A percentile compares a stretch with the other conserved stretches of the same genome.
Conservation (phyloP, 208 protist species). For the Phytomonas francai region DNA sequence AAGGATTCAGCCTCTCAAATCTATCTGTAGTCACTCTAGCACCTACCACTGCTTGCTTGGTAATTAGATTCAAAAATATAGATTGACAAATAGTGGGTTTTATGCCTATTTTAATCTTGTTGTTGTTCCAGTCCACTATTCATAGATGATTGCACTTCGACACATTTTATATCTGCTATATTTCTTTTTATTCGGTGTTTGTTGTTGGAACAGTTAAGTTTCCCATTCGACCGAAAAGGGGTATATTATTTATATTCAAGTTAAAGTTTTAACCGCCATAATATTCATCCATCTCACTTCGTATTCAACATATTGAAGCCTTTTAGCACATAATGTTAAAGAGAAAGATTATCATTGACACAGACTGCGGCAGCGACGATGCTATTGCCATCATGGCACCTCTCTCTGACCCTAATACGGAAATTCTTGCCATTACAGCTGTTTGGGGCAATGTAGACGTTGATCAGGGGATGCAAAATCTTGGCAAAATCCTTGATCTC, state of each 20-base stretch:
- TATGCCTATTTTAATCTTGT: neutral
- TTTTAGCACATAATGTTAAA: conserved; percentile 24
- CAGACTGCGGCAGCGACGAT: conserved; percentile 79
- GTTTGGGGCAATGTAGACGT: conserved; percentile 82
- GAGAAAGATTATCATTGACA: conserved; percentile 82
- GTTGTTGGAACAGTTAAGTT: neutral
- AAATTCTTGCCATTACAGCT: conserved; percentile 56
- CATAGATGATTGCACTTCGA: neutral
- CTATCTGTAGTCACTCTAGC: neutral
- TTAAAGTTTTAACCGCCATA: neutral
- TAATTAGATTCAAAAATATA: neutral
- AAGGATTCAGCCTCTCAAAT: neutral
- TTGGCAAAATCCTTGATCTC: conserved; percentile 70
- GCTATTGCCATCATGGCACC: conserved; percentile 79
- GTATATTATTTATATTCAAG: neutral
- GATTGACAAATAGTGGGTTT: neutral
- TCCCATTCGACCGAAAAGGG: neutral
- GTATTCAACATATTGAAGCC: neutral
- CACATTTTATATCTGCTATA: neutral
- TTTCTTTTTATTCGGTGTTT: neutral
- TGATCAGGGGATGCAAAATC: conserved; percentile 68
- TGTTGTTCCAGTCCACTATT: neutral
- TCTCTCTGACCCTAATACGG: conserved; percentile 60
- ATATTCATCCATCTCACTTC: neutral
- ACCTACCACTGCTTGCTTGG: neutral